Conservation (phyloP, 306 rosid genomes). For the Gastrolobium bilobum region DNA sequence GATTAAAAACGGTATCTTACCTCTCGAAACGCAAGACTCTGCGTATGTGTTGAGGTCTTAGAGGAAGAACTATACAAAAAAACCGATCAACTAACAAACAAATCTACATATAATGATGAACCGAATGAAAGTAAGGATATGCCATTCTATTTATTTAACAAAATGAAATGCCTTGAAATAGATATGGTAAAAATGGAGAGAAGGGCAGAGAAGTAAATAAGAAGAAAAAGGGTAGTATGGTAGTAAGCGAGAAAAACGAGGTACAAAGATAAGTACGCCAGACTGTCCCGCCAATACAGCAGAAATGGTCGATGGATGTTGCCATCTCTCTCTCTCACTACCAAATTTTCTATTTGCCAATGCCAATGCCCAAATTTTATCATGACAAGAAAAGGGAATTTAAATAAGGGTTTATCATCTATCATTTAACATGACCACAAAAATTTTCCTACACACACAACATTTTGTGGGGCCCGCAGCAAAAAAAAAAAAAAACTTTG, state of each 20-base stretch:
- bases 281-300: slow-evolving; percentile 85
- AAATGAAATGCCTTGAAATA: too few relatives aligned
- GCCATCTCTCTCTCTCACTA: slow-evolving; percentile 2
- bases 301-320: slow-evolving; percentile 39
- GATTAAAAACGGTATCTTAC: too few relatives aligned
- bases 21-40: too few relatives aligned
- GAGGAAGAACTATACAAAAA: too few relatives aligned
- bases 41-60: too few relatives aligned
- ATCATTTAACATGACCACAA: too few relatives aligned
- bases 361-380: slow-evolving; percentile 11
- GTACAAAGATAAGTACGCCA: slow-evolving; percentile 65
- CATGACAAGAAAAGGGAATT: slow-evolving; percentile 30
- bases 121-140: neutral
- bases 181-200: neutral
- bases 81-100: neutral
- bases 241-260: slow-evolving; percentile 59
- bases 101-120: neutral
- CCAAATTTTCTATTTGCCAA: slow-evolving; percentile 14
- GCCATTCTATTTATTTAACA: too few relatives aligned
- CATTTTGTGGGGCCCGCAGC: too few relatives aligned
- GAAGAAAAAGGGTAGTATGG: slow-evolving; percentile 51
- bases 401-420: too few relatives aligned
- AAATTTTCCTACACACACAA: too few relatives aligned
- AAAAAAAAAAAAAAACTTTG: too few relatives aligned
- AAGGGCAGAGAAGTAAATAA: slow-evolving; percentile 44